A percentile compares a stretch with the other conserved stretches of the same genome.
phyloP scores from a whole-genome alignment of 148 eudicot species.

The Fagopyrum tataricum region DNA sequence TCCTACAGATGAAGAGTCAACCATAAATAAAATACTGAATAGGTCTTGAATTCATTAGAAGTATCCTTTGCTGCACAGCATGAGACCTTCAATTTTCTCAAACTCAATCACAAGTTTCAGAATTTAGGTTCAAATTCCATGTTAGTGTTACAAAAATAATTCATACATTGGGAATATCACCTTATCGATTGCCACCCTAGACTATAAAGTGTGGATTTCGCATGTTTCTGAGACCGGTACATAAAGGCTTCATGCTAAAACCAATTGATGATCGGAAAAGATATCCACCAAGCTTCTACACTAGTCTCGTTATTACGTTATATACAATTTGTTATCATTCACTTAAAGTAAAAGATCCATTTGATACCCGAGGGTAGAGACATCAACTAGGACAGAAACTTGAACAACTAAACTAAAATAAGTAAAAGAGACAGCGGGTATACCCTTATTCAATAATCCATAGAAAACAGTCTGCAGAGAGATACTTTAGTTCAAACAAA shows the following conservation, averaged over 20 bases:
- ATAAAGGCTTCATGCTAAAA: not conserved
- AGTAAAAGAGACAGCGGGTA: not conserved
- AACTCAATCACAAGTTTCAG: slow-evolving; percentile 1
- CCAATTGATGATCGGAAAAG: too few relatives aligned
- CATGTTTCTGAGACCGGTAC: not conserved
- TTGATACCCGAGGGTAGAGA: not conserved
- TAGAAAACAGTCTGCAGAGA: not conserved
- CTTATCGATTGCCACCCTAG: not conserved
- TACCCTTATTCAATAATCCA: not conserved
- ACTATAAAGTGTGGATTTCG: not conserved
- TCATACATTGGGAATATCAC: not conserved
- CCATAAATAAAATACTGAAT: not conserved
- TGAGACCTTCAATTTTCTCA: not conserved
- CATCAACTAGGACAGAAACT: not conserved
- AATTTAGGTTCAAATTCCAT: not conserved
- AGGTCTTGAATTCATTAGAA: not conserved
- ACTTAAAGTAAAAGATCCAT: not conserved
- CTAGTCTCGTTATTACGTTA: too few relatives aligned
- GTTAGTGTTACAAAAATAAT: not conserved
- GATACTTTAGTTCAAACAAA: not conserved
- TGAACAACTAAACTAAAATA: not conserved
- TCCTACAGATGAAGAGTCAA: slow-evolving; percentile 40
- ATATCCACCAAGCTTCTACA: too few relatives aligned
- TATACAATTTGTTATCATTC: not conserved
- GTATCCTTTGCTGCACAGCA: not conserved